Evolutionary conservation across 495 filamentous ascomycete genomes (phyloP), one percentile per base, ranked within the genome.

Genomic region (Staphylotrichum longicolle): DNA sequence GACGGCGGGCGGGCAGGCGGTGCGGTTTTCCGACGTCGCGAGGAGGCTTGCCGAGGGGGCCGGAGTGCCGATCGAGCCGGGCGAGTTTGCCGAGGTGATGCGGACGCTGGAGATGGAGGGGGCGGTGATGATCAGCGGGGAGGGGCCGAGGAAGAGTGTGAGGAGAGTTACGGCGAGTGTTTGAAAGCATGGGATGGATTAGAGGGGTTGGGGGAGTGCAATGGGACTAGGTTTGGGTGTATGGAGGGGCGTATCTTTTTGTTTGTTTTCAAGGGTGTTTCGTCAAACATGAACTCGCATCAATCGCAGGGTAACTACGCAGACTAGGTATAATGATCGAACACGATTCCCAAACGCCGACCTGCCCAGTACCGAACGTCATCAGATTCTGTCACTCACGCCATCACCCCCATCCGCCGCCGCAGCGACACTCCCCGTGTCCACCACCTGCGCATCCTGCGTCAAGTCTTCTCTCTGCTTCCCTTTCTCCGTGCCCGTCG

Each of bases 31-130:
- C 10, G 95, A 98, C 45, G 82, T 96, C 10, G 85, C 84, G 64
- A 84, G 84, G 66, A 82, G 81, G 63, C 66, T 98, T 60, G 83
- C 80, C 56, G 94, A 98, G 69, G 82, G 85, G 66, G 88, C 88
- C 61, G 88, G 85, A 71, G 81, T 88, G 62, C 77, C 77, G 39
- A 76, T 98, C 30, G 93, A 96, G 63, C 79, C 80, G 20, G 75
- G 75, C 9, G 93, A 97, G 72, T 94, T 97, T 70, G 80, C 80
- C 2, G 92, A 96, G 72, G 88, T 86, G 10, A 81, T 97, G 65
- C 81, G 88, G 63, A 77, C 80, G 7, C 73, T 97, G 62, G 93
- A 98, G 79, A 83, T 87, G 63, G 94, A 98, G 76, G 94, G 95
- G 4, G 71, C 82, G 15, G 80, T 97, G 56, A 88, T 87, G 78